phyloP scores from a whole-genome alignment of 495 filamentous ascomycete species.

The Xylaria castorea region DNA sequence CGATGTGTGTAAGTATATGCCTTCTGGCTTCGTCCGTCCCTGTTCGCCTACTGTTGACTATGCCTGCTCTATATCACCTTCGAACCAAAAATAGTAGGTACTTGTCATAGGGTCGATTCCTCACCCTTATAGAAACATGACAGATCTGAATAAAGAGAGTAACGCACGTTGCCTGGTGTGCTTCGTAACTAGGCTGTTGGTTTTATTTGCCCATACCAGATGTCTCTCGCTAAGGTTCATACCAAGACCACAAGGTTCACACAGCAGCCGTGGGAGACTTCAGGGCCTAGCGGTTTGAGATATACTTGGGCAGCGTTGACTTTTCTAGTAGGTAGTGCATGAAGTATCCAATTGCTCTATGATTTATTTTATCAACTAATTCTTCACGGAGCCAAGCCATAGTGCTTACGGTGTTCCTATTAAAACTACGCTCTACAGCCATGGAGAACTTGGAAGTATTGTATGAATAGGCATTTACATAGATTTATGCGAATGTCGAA shows the following conservation, averaged over 20 bases:
- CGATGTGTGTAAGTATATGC: too few relatives aligned
- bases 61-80: neutral
- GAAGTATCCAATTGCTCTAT: too few relatives aligned
- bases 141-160: neutral
- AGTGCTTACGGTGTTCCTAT: neutral
- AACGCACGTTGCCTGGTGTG: neutral
- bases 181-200: neutral
- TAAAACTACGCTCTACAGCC: neutral
- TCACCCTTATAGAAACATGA: neutral
- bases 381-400: neutral
- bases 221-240: neutral
- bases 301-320: neutral
- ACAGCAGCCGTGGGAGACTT: neutral
- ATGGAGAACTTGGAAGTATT: too few relatives aligned
- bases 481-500: too few relatives aligned
- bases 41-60: neutral
- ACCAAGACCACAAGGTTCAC: neutral
- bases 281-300: neutral
- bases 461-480: too few relatives aligned
- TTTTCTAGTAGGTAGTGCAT: too few relatives aligned
- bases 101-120: neutral
- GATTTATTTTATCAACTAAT: too few relatives aligned
- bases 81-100: too few relatives aligned
- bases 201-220: neutral
- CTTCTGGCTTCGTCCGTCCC: neutral